Percentiles rank a stretch among this genome's conserved stretches.
These are phyloP conservation scores for Candida vartiovaarae DNA, from an alignment of 805 yeast species.

Conservation along the genomic window DNA sequence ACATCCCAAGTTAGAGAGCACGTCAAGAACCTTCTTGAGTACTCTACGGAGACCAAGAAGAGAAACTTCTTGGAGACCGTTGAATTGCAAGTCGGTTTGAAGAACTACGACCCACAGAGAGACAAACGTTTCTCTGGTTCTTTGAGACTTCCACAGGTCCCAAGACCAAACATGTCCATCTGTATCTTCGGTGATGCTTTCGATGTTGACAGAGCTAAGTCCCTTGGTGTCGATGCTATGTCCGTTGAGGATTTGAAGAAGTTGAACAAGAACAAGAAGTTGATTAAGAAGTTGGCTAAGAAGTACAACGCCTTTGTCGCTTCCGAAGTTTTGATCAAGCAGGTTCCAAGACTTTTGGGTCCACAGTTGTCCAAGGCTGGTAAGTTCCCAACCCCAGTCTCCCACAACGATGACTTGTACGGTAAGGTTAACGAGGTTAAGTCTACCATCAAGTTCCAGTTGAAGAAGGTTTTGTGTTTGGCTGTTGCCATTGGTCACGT, in stretches of 20 bases:
- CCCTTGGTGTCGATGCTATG: slow-evolving; percentile 99
- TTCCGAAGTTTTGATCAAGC: slow-evolving; percentile 98
- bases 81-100: slow-evolving; percentile 98
- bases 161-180: slow-evolving; percentile 99
- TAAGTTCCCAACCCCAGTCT: slow-evolving; percentile 99
- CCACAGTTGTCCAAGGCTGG: slow-evolving; percentile 99
- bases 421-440: slow-evolving; percentile 93
- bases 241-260: slow-evolving; percentile 99
- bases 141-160: slow-evolving; percentile 95
- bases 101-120: slow-evolving; percentile 99
- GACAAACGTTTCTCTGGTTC: slow-evolving; percentile 99
- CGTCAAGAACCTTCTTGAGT: slow-evolving; percentile 86
- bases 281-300: slow-evolving; percentile 99
- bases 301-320: slow-evolving; percentile 99
- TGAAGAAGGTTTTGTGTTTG: slow-evolving; percentile 98
- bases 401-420: slow-evolving; percentile 98
- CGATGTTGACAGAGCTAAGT: slow-evolving; percentile 99
- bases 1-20: slow-evolving; percentile 92
- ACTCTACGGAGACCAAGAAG: slow-evolving; percentile 95
- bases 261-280: slow-evolving; percentile 99
- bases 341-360: slow-evolving; percentile 99
- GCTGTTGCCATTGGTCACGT: slow-evolving; percentile 99
- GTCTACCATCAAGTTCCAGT: slow-evolving; percentile 99
- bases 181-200: slow-evolving; percentile 99
- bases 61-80: slow-evolving; percentile 99